Conservation (phyloP, 1,284 basidiomycete species). For the Cutaneotrichosporon arboriforme region DNA sequence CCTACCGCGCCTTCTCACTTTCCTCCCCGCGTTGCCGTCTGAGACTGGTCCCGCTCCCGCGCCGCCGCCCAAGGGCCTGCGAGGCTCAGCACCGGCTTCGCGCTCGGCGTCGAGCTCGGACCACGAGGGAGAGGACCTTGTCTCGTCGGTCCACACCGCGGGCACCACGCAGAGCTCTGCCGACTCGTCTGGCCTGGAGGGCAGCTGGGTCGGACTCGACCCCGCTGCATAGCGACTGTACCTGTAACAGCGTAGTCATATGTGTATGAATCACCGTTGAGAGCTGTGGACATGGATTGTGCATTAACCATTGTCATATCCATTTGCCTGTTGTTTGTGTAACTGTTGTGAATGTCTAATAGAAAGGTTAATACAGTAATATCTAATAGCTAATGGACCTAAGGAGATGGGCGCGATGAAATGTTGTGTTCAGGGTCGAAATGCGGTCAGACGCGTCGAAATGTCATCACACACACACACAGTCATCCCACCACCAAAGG, state of each 20-base stretch:
- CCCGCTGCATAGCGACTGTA: not conserved
- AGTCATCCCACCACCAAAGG: too few relatives aligned
- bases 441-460: not conserved
- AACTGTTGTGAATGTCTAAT: too few relatives aligned
- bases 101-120: conserved; percentile 28
- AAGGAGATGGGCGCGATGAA: too few relatives aligned
- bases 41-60: conserved; percentile 28
- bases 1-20: conserved; percentile 21
- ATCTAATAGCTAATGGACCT: too few relatives aligned
- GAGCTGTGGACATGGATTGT: not conserved
- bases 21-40: conserved; percentile 24
- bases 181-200: conserved; percentile 29
- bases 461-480: not conserved
- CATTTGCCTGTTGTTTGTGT: too few relatives aligned
- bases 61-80: conserved; percentile 12
- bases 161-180: conserved; percentile 23
- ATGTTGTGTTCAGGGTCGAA: not conserved
- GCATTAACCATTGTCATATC: not conserved
- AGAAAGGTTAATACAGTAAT: too few relatives aligned
- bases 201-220: conserved; percentile 32
- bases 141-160: conserved; percentile 35
- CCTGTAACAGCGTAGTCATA: not conserved
- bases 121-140: conserved; percentile 39
- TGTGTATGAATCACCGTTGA: not conserved
- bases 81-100: conserved; percentile 4